Conservation (phyloP, 2,329 filamentous ascomycete species). For the Macrophomina tecta region DNA sequence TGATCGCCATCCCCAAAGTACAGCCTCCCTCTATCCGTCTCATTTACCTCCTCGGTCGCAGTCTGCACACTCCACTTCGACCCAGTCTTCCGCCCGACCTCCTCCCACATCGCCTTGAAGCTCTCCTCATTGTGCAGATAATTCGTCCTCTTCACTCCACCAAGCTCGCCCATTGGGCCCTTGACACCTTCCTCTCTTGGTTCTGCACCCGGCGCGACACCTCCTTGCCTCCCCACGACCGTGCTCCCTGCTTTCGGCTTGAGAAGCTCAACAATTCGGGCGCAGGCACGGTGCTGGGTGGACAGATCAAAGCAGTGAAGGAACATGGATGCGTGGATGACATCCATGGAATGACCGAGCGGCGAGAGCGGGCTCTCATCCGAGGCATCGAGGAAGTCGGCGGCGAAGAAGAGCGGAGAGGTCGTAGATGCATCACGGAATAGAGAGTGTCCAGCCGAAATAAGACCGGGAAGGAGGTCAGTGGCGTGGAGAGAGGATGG, state of each 20-base stretch:
- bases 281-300: not conserved
- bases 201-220: not conserved
- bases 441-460: not conserved
- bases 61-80: not conserved
- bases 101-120: not conserved
- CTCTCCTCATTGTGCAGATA: not conserved
- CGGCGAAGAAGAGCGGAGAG: not conserved
- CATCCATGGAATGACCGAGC: not conserved
- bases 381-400: not conserved
- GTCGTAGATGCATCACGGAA: not conserved
- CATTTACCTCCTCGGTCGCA: not conserved
- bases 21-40: not conserved
- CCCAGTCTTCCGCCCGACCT: not conserved
- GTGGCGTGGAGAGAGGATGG: not conserved
- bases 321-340: not conserved
- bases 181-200: not conserved
- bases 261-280: not conserved
- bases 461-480: not conserved
- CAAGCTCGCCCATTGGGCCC: not conserved
- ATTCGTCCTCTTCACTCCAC: not conserved
- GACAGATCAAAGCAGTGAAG: not conserved
- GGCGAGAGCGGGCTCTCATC: not conserved
- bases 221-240: not conserved
- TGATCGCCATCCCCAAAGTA: not conserved
- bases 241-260: not conserved